These are phyloP conservation scores for Homolaphlyctis polyrhiza DNA, from an alignment of 371 early-diverging fungal species.

Conservation along the genomic window DNA sequence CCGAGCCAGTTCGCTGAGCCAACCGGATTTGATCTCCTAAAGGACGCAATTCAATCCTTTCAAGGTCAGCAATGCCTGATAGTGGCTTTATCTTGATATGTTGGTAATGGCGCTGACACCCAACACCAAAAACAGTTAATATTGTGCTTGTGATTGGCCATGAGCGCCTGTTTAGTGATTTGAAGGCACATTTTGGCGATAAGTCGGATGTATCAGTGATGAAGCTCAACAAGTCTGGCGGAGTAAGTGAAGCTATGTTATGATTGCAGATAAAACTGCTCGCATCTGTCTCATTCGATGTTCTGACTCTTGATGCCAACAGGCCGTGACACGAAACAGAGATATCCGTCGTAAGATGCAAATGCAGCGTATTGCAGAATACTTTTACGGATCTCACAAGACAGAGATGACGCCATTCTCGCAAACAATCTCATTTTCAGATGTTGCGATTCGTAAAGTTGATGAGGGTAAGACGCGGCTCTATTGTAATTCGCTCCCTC, in stretches of 20 bases:
- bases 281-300: background rate
- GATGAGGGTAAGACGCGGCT: constrained; percentile 61
- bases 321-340: constrained; percentile 81
- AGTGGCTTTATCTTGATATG: background rate
- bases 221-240: constrained; percentile 89
- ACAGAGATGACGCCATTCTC: constrained; percentile 78
- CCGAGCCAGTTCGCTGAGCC: constrained; percentile 42
- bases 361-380: constrained; percentile 74
- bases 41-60: constrained; percentile 49
- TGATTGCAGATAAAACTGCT: background rate
- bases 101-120: constrained; percentile 4
- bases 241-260: constrained; percentile 50
- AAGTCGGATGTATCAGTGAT: constrained; percentile 58
- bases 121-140: constrained; percentile 67
- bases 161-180: constrained; percentile 85
- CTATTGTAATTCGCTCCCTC: background rate
- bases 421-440: constrained; percentile 68
- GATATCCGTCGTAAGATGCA: constrained; percentile 63
- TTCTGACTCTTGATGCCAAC: background rate
- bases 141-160: constrained; percentile 86
- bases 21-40: constrained; percentile 25
- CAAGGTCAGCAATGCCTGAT: constrained; percentile 39
- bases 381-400: constrained; percentile 87
- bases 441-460: constrained; percentile 70
- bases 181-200: constrained; percentile 52